Base-by-base conservation (phyloP, 306 rosid genomes). In the cucumber (Cucumis sativus) region DNA sequence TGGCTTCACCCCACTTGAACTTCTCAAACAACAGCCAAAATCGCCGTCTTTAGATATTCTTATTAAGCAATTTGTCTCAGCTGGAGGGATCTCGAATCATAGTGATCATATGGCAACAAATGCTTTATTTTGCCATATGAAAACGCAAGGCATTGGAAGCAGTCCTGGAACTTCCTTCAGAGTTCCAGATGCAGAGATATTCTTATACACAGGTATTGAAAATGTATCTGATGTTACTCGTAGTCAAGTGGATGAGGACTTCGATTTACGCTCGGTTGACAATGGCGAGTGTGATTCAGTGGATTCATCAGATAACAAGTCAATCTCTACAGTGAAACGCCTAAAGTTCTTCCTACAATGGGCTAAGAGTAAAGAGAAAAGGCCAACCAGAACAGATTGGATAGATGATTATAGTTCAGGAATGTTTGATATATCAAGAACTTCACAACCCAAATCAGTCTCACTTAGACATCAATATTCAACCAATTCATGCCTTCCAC, bases 81-180 rank as follows among this genome's bases (percentile, higher is more conserved):
- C 91, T 1, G 98, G 98, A 70, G 98, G 92, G 18, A 83, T 91
- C 47, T 79, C 87, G 12, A 88, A 84, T 58, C 75, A 55, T 77
- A 58, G 78, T 16, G 89, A 95, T 76, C 59, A 60, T 55, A 54
- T 51, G 20, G 80, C 86, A 15, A 83, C 90, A 83, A 92, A 58
- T 30, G 89, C 84, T 37, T 80, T 90, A 71, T 85, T 85, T 77
- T 75, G 88, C 61, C 96, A 90, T 82, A 78, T 92, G 82, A 95
- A 79, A 81, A 82, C 78, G 69, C 96, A 86, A 69, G 91, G 88
- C 23, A 87, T 85, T 80, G 90, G 90, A 25, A 79, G 78, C 10
- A 92, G 93, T 84, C 97, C 97, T 12, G 98, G 98, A 28, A 92
- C 95, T 64, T 92, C 92, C 23, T 94, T 94, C 76, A 83, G 95